phyloP scores from a whole-genome alignment of 306 rosid genomes.

The Alnus rubra region DNA sequence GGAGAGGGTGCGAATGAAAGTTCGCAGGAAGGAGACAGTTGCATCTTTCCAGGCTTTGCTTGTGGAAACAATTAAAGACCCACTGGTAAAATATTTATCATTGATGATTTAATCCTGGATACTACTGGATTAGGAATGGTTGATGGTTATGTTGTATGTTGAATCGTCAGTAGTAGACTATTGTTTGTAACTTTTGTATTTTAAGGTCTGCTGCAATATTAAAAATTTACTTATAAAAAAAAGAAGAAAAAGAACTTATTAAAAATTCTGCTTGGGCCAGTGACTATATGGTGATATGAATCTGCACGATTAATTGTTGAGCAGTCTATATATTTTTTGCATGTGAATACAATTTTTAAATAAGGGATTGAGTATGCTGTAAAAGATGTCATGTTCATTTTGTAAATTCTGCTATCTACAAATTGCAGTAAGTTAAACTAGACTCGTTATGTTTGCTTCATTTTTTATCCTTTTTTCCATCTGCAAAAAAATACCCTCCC shows the following conservation, averaged over 20 bases:
- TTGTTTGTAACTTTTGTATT: not conserved
- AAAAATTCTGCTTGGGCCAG: not conserved
- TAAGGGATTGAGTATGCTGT: not conserved
- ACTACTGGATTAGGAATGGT: not conserved
- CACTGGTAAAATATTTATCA: constrained; percentile 59
- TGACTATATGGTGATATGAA: not conserved
- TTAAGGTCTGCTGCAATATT: not conserved
- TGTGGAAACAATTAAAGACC: constrained; percentile 89
- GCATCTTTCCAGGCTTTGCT: constrained; percentile 90
- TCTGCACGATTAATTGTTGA: not conserved
- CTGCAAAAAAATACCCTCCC: no score
- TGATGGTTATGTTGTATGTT: not conserved
- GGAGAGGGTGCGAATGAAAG: constrained; percentile 83
- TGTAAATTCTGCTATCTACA: not conserved
- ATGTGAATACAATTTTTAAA: not conserved
- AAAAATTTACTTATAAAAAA: not conserved
- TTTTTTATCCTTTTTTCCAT: no score
- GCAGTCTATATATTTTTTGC: not conserved
- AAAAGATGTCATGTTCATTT: not conserved
- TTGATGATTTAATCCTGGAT: not conserved
- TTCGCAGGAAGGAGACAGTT: constrained; percentile 87
- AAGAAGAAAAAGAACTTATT: no score
- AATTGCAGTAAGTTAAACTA: no score
- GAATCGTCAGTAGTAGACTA: not conserved
- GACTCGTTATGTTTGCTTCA: no score